phyloP scores from a whole-genome alignment of 345 rosid species.

The Lenwebbia sp. region DNA sequence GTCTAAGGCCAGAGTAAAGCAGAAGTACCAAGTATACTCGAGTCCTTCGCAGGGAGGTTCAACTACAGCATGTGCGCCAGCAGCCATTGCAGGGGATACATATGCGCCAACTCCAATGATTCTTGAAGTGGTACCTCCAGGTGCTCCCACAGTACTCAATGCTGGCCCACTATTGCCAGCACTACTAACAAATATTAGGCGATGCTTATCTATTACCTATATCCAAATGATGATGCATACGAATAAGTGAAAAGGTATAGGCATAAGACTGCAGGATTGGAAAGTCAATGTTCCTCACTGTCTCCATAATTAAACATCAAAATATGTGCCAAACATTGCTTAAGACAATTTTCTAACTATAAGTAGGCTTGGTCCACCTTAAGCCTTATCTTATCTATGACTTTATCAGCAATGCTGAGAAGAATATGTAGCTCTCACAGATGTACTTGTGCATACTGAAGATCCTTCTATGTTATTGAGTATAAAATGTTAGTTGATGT shows the following conservation, averaged over 20 bases:
- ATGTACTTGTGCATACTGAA: neutral
- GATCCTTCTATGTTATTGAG: neutral
- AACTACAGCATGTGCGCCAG: slow-evolving; percentile 85
- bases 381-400: neutral
- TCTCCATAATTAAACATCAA: neutral
- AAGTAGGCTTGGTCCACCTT: neutral
- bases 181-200: slow-evolving; percentile 83
- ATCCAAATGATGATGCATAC: slow-evolving; percentile 2
- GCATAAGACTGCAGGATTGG: neutral
- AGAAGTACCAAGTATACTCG: slow-evolving; percentile 76
- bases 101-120: slow-evolving; percentile 97
- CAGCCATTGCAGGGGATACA: slow-evolving; percentile 99
- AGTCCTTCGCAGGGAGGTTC: slow-evolving; percentile 93
- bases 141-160: slow-evolving; percentile 95
- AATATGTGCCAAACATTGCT: neutral
- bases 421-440: neutral
- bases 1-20: neutral
- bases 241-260: neutral
- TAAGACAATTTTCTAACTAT: neutral
- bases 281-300: neutral
- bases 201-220: slow-evolving; percentile 87
- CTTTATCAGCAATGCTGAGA: neutral
- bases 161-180: slow-evolving; percentile 99
- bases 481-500: neutral
- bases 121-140: slow-evolving; percentile 95